A percentile compares a stretch with the other conserved stretches of the same genome.
These are phyloP conservation scores for Hypoxylon lienhwacheense DNA, from an alignment of 495 filamentous ascomycete genomes.

Conservation along the genomic window DNA sequence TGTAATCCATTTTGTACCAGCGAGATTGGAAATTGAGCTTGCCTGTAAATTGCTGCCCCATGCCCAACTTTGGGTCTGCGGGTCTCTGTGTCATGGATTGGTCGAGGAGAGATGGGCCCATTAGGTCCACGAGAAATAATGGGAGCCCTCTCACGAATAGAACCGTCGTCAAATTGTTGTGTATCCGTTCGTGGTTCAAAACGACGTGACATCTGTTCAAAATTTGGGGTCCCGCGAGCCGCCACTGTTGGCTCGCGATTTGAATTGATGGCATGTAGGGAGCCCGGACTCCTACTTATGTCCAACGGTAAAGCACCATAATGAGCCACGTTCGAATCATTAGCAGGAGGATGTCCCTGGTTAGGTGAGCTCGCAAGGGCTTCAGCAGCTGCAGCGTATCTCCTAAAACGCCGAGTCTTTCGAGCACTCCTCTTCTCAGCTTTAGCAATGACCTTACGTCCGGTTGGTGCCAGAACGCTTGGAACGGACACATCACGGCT, in stretches of 20 bases:
- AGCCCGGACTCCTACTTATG: conserved; percentile 29
- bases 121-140: conserved; percentile 5
- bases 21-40: conserved; percentile 21
- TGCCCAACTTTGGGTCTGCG: conserved; percentile 41
- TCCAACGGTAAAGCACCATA: conserved; percentile 17
- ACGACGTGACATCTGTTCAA: conserved; percentile 19
- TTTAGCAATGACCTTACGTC: conserved; percentile 20
- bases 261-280: conserved; percentile 20
- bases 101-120: conserved; percentile 15
- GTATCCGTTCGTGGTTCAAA: conserved; percentile 17
- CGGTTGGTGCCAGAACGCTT: conserved; percentile 6
- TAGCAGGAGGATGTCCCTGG: conserved; percentile 8
- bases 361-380: conserved; percentile 31
- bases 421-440: conserved; percentile 33
- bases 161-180: conserved; percentile 10
- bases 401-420: conserved; percentile 38
- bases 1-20: conserved; percentile 32
- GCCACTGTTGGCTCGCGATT: conserved; percentile 27
- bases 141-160: conserved; percentile 6
- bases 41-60: conserved; percentile 8
- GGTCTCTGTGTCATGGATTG: conserved; percentile 21
- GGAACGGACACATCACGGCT: conserved; percentile 25
- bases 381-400: conserved; percentile 40
- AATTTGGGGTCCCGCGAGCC: conserved; percentile 15
- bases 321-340: conserved; percentile 22